A percentile compares a stretch with the other conserved stretches of the same genome.
Evolutionary conservation across 345 rosid genomes (phyloP).

Genomic region (Pistacia vera): DNA sequence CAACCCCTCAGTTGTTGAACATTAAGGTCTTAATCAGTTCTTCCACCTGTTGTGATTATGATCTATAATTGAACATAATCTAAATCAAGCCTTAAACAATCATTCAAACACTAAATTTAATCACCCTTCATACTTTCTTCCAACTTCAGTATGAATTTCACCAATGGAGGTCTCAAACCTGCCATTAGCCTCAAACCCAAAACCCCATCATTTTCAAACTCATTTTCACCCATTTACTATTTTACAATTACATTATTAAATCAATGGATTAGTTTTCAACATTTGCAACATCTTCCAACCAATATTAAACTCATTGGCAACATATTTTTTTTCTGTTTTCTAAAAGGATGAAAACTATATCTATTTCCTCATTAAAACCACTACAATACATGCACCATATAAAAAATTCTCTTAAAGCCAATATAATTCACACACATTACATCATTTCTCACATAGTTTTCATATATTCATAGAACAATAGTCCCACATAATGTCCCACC

Average conservation of each 20-base stretch:
- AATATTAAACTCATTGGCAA: no score
- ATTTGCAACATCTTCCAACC: background rate
- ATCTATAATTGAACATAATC: no score
- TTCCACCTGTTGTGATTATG: background rate
- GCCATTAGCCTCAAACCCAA: background rate
- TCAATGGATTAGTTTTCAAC: background rate
- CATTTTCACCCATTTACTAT: background rate
- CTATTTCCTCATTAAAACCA: no score
- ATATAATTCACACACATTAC: background rate
- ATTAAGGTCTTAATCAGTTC: background rate
- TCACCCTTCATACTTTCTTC: background rate
- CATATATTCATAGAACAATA: background rate
- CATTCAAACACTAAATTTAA: background rate
- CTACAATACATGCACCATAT: background rate
- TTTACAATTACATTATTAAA: background rate
- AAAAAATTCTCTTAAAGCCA: background rate
- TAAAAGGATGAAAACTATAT: background rate
- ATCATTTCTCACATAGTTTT: background rate
- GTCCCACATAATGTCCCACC: background rate
- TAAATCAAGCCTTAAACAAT: background rate
- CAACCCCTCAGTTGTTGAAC: background rate
- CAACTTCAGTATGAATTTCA: background rate
- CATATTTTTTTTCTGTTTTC: background rate
- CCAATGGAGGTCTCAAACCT: background rate
- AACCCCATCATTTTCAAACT: background rate